phyloP scores from a whole-genome alignment of 2,329 filamentous ascomycete genomes.

The Xylariomycetidae sp. region DNA sequence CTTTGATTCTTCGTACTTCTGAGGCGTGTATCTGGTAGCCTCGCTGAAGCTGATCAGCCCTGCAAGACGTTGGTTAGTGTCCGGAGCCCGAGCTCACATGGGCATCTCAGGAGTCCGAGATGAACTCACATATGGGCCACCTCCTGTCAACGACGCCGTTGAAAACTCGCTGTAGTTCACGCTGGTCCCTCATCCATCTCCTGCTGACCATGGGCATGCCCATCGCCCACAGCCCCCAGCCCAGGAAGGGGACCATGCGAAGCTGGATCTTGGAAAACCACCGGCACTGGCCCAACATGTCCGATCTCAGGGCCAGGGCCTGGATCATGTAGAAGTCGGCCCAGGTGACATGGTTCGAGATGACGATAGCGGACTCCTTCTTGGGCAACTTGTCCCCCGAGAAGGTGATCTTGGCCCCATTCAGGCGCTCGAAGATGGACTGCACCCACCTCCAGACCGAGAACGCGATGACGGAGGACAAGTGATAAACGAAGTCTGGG shows the following conservation, averaged over 20 bases:
- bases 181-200: slow-evolving; percentile 53
- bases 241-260: slow-evolving; percentile 54
- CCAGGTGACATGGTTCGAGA: slow-evolving; percentile 59
- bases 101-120: too few relatives aligned
- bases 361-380: slow-evolving; percentile 56
- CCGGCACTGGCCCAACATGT: slow-evolving; percentile 57
- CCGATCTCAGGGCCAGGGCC: slow-evolving; percentile 45
- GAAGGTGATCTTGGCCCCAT: slow-evolving; percentile 47
- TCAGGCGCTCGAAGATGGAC: slow-evolving; percentile 48
- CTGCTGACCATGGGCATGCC: slow-evolving; percentile 60
- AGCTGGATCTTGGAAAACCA: slow-evolving; percentile 61
- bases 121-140: slow-evolving; percentile 56
- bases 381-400: slow-evolving; percentile 47
- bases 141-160: slow-evolving; percentile 43
- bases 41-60: slow-evolving; percentile 63
- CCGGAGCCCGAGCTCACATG: too few relatives aligned
- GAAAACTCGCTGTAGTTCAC: slow-evolving; percentile 55
- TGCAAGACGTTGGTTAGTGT: slow-evolving; percentile 26
- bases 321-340: slow-evolving; percentile 63
- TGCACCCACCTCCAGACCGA: slow-evolving; percentile 56
- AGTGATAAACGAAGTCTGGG: slow-evolving; percentile 47
- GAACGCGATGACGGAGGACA: slow-evolving; percentile 50
- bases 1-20: slow-evolving; percentile 47
- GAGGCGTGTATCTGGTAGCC: slow-evolving; percentile 53
- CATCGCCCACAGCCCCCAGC: slow-evolving; percentile 62